A percentile compares a stretch with the other conserved stretches of the same genome.
These are phyloP conservation scores for Begonia fuchsioides DNA, from an alignment of 306 rosid genomes.

Conservation along the genomic window DNA sequence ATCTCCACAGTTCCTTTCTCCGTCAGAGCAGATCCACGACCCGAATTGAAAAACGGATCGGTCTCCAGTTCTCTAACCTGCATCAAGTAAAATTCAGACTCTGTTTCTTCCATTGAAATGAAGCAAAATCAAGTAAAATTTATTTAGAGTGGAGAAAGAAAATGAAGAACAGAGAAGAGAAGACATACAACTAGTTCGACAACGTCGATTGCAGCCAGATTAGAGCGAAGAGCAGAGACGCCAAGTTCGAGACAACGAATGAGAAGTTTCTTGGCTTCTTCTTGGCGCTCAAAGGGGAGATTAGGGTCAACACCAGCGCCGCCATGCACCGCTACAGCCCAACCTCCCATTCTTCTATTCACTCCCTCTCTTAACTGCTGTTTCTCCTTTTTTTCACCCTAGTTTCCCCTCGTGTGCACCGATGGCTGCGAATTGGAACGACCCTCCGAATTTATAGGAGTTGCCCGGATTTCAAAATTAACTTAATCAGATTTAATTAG, in stretches of 20 bases:
- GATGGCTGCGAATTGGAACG: too few relatives aligned
- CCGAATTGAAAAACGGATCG: constrained; percentile 81
- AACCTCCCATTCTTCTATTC: constrained; percentile 23
- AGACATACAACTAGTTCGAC: constrained; percentile 90
- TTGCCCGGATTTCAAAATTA: not conserved
- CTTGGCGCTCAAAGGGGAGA: constrained; percentile 69
- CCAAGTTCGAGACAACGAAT: constrained; percentile 76
- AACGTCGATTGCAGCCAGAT: constrained; percentile 65
- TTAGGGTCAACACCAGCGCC: constrained; percentile 99
- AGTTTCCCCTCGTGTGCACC: too few relatives aligned
- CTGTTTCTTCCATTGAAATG: too few relatives aligned
- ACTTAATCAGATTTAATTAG: too few relatives aligned
- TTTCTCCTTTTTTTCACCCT: constrained; percentile 14
- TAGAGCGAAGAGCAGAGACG: constrained; percentile 53
- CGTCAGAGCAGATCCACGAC: constrained; percentile 85
- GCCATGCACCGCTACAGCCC: constrained; percentile 97
- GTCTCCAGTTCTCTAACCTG: constrained; percentile 75
- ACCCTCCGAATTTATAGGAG: too few relatives aligned
- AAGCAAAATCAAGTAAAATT: not conserved
- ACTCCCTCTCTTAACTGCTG: not conserved
- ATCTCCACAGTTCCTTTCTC: constrained; percentile 81
- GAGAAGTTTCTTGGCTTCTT: constrained; percentile 75
- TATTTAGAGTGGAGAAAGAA: not conserved
- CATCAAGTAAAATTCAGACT: constrained; percentile 3
- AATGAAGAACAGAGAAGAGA: not conserved